These are phyloP conservation scores for Cercospora sp. DNA, from an alignment of 2,329 filamentous ascomycete species.

Conservation along the genomic window DNA sequence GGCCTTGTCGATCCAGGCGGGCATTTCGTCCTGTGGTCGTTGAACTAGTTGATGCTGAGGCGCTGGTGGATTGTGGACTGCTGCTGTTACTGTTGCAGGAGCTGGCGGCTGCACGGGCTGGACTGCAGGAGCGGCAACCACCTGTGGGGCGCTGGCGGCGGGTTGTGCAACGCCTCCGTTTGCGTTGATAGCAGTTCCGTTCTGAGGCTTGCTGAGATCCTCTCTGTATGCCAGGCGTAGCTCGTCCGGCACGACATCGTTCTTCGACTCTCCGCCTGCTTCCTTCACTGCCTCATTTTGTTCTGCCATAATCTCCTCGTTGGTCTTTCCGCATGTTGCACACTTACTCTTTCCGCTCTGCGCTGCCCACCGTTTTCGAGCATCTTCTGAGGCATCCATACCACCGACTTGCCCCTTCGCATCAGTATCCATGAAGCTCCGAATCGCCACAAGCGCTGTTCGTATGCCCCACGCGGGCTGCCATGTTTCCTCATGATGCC, in stretches of 20 bases:
- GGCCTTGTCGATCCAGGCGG: constrained; percentile 76
- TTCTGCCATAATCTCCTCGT: constrained; percentile 72
- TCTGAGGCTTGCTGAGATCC: constrained; percentile 55
- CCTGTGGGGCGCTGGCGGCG: neutral
- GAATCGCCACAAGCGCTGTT: constrained; percentile 76
- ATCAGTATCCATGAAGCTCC: constrained; percentile 92
- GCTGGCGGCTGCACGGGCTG: neutral
- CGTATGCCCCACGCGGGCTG: constrained; percentile 96
- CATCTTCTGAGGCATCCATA: constrained; percentile 70
- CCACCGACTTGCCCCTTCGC: constrained; percentile 87
- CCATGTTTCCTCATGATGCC: constrained; percentile 98
- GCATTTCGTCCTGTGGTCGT: constrained; percentile 52
- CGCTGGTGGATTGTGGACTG: constrained; percentile 17
- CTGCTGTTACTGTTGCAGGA: constrained; percentile 16
- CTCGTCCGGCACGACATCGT: constrained; percentile 55
- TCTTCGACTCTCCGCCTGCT: constrained; percentile 46
- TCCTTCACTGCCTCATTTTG: constrained; percentile 60
- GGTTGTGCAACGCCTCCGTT: constrained; percentile 8
- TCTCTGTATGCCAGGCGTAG: constrained; percentile 70
- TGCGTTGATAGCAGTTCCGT: constrained; percentile 19
- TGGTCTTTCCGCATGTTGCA: constrained; percentile 64
- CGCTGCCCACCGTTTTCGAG: constrained; percentile 67
- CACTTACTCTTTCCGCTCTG: constrained; percentile 70
- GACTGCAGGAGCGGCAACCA: constrained; percentile 20
- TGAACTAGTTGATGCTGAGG: constrained; percentile 19